Conservation (phyloP, 768 basidiomycete genomes). For the Macrocybe gigantea region DNA sequence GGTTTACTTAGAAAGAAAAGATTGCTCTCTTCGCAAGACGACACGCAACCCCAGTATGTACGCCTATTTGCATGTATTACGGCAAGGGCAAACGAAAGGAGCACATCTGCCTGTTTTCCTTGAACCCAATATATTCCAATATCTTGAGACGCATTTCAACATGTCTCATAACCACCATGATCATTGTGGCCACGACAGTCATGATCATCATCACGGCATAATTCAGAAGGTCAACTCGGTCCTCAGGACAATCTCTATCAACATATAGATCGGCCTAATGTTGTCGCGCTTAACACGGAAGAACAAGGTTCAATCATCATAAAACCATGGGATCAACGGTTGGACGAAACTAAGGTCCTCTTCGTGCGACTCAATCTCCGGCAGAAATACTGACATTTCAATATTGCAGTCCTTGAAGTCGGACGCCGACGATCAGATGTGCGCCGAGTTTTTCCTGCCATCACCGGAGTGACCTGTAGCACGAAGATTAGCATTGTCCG, state of each 20-base stretch:
- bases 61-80: too few species aligned
- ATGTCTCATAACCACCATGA: conserved; percentile 50
- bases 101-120: too few species aligned
- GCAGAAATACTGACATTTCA: conserved; percentile 1
- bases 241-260: conserved; percentile 67
- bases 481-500: conserved; percentile 58
- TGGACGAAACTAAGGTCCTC: conserved; percentile 61
- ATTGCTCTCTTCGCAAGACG: too few species aligned
- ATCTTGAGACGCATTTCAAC: too few species aligned
- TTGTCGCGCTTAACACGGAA: conserved; percentile 69
- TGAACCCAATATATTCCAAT: too few species aligned
- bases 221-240: conserved; percentile 39
- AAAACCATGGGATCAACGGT: conserved; percentile 82
- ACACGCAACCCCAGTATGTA: too few species aligned
- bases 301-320: conserved; percentile 53
- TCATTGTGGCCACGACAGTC: conserved; percentile 56
- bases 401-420: conserved; percentile 68
- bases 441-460: conserved; percentile 12
- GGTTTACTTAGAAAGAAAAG: not conserved
- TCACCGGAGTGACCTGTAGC: not conserved
- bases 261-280: conserved; percentile 76
- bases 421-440: conserved; percentile 91
- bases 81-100: too few species aligned
- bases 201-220: conserved; percentile 52
- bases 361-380: not conserved